These are phyloP conservation scores for Anthostomella pinea DNA, from an alignment of 2,329 filamentous ascomycete genomes.

Conservation along the genomic window DNA sequence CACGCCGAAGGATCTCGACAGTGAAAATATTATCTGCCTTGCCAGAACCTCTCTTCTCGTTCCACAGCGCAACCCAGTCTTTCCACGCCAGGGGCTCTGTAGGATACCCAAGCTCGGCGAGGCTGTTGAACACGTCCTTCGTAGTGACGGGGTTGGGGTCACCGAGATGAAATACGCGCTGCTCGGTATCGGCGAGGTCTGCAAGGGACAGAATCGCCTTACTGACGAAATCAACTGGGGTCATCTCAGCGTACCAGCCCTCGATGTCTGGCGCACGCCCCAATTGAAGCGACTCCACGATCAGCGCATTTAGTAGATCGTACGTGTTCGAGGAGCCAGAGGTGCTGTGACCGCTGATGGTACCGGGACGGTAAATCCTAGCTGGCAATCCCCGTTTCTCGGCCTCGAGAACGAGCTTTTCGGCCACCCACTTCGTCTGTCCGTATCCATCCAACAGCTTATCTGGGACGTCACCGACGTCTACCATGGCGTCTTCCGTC, in stretches of 20 bases:
- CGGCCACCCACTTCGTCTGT: slow-evolving; percentile 79
- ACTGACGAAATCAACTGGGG: slow-evolving; percentile 77
- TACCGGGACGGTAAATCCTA: slow-evolving; percentile 70
- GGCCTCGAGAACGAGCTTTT: slow-evolving; percentile 70
- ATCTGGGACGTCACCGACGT: slow-evolving; percentile 64
- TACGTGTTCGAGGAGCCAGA: slow-evolving; percentile 76
- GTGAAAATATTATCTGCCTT: slow-evolving; percentile 72
- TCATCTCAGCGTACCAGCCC: slow-evolving; percentile 80
- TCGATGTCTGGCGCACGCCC: slow-evolving; percentile 68
- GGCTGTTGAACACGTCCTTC: slow-evolving; percentile 60
- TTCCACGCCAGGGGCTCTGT: slow-evolving; percentile 66
- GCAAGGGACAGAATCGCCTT: slow-evolving; percentile 69
- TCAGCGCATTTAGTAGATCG: slow-evolving; percentile 72
- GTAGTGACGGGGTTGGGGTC: slow-evolving; percentile 70
- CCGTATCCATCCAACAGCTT: slow-evolving; percentile 72
- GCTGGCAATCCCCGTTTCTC: slow-evolving; percentile 66
- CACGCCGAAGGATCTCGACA: slow-evolving; percentile 73
- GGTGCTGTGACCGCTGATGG: slow-evolving; percentile 73
- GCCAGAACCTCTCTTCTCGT: slow-evolving; percentile 61
- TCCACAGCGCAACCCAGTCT: slow-evolving; percentile 73
- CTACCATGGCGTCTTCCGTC: slow-evolving; percentile 66
- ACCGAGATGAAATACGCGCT: slow-evolving; percentile 70
- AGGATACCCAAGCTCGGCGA: slow-evolving; percentile 66
- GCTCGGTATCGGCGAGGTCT: slow-evolving; percentile 59
- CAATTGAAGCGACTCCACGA: slow-evolving; percentile 74